Conservation (phyloP, 257 asterid species). For the Parsonsia alboflavescens region DNA sequence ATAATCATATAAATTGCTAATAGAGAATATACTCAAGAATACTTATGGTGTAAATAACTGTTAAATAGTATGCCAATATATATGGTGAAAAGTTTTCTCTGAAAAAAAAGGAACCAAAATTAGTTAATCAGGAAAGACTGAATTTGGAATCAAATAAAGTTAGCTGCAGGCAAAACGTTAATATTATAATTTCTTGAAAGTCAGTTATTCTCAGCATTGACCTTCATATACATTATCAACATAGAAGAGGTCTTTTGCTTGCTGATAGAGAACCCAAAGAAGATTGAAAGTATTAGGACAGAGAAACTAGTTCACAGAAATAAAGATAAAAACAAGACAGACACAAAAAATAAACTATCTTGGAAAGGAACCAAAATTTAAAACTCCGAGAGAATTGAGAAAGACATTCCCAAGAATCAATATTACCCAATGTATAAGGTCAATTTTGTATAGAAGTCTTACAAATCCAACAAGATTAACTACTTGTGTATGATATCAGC, state of each 20-base stretch:
- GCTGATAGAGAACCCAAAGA: not conserved
- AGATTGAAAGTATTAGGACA: not conserved
- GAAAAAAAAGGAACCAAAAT: not conserved
- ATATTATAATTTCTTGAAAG: not conserved
- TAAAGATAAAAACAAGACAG: not conserved
- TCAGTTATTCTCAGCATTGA: not conserved
- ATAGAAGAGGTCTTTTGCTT: not conserved
- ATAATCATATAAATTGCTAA: not conserved
- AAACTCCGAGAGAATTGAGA: not conserved
- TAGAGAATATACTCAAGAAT: not conserved
- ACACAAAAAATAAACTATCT: not conserved
- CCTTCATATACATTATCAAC: not conserved
- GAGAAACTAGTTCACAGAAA: not conserved
- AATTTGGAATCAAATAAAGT: not conserved
- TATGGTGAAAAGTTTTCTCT: not conserved
- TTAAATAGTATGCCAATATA: not conserved
- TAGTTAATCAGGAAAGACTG: not conserved
- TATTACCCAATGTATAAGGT: not conserved
- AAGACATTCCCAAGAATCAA: not conserved
- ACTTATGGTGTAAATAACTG: not conserved
- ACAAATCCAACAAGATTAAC: not conserved
- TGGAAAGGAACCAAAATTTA: not conserved
- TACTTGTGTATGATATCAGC: not conserved
- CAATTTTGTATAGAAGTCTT: not conserved
- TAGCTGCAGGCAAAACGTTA: not conserved